phyloP scores from a whole-genome alignment of 148 eudicot species.

The Diospyros lotus region DNA sequence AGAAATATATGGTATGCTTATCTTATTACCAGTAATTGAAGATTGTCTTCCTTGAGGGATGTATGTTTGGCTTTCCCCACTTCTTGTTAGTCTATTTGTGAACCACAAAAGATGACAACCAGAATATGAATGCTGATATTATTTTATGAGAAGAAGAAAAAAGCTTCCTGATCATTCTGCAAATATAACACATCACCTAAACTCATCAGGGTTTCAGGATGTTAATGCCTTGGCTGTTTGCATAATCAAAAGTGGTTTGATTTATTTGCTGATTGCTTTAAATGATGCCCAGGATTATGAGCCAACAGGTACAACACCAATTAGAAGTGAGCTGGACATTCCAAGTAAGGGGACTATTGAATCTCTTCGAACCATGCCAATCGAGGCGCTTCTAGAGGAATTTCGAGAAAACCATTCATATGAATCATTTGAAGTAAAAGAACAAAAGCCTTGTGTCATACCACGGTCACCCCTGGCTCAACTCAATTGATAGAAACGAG shows the following conservation, averaged over 20 bases:
- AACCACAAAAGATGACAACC: not conserved
- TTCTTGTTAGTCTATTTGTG: not conserved
- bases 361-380: slow-evolving; percentile 77
- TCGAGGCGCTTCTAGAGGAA: slow-evolving; percentile 77
- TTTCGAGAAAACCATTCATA: slow-evolving; percentile 75
- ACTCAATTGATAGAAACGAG: slow-evolving; percentile 39
- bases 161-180: not conserved
- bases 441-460: slow-evolving; percentile 50
- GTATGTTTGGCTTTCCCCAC: not conserved
- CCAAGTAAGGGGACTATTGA: slow-evolving; percentile 85
- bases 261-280: not conserved
- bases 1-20: slow-evolving; percentile 61
- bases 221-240: not conserved
- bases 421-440: slow-evolving; percentile 75
- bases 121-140: not conserved
- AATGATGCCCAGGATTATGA: slow-evolving; percentile 64
- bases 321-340: slow-evolving; percentile 62
- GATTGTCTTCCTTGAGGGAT: not conserved
- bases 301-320: slow-evolving; percentile 81
- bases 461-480: slow-evolving; percentile 81
- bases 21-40: not conserved
- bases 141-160: not conserved
- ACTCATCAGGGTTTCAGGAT: not conserved
- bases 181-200: not conserved
- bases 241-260: not conserved